Evolutionary conservation across 768 basidiomycete species (phyloP).

Genomic region (Suillus occidentalis): DNA sequence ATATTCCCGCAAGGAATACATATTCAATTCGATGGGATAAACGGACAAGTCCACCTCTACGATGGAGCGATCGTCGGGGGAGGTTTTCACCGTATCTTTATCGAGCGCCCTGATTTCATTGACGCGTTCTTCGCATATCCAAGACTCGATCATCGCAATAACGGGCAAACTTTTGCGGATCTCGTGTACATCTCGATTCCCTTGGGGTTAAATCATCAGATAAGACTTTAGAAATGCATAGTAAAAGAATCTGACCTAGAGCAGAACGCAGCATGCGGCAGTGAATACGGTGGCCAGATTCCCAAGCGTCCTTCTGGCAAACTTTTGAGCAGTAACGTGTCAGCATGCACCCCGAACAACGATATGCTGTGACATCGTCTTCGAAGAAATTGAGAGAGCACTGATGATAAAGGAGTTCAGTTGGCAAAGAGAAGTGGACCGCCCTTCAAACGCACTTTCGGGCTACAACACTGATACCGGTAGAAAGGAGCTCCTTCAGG

Average conservation of each 20-base stretch:
- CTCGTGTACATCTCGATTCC: constrained; percentile 3
- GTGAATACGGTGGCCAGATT: background rate
- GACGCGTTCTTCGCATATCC: constrained; percentile 5
- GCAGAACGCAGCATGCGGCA: constrained; percentile 3
- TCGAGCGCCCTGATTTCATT: background rate
- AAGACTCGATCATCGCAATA: constrained; percentile 4
- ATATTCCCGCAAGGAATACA: constrained; percentile 5
- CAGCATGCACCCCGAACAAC: constrained; percentile 5
- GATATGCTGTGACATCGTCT: constrained; percentile 2
- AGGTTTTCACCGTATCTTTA: background rate
- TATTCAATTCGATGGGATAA: constrained; percentile 4
- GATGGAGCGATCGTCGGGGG: background rate
- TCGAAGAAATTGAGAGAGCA: background rate
- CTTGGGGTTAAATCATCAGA: background rate
- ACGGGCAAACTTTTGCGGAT: constrained; percentile 5
- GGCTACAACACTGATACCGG: constrained; percentile 2
- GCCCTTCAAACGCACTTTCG: background rate
- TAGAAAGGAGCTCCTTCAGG: constrained; percentile 5
- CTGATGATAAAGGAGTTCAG: background rate
- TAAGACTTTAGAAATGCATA: background rate
- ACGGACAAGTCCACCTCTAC: constrained; percentile 4
- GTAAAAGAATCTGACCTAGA: background rate
- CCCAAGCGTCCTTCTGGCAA: constrained; percentile 4
- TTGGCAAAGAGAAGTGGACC: background rate
- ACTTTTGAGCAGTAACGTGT: constrained; percentile 1